Evolutionary conservation across 2,329 filamentous ascomycete genomes (phyloP).

Genomic region (Cladophialophora yegresii): DNA sequence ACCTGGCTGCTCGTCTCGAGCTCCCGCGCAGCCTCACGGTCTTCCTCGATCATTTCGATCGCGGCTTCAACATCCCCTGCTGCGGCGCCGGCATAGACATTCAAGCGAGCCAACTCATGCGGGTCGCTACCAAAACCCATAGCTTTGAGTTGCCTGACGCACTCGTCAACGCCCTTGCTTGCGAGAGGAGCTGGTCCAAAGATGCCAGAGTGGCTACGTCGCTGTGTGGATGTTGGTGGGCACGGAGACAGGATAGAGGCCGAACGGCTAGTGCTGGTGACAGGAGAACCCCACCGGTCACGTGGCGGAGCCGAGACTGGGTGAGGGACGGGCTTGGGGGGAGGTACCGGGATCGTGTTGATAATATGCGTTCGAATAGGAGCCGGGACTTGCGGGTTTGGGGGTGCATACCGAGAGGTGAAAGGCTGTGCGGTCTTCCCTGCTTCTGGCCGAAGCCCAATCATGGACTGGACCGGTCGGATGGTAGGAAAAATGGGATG

Average conservation of each 20-base stretch:
- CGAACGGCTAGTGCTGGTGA: not conserved
- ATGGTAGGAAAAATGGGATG: not conserved
- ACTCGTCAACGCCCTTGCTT: constrained; percentile 37
- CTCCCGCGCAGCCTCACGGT: constrained; percentile 41
- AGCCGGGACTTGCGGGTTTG: not conserved
- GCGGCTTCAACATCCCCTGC: constrained; percentile 48
- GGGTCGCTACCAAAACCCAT: constrained; percentile 47
- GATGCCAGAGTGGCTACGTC: constrained; percentile 7
- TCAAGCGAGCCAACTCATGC: constrained; percentile 45
- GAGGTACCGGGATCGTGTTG: not conserved
- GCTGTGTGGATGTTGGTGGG: constrained; percentile 5
- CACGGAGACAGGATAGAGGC: constrained; percentile 5
- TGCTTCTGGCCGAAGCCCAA: not conserved
- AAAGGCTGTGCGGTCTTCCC: not conserved
- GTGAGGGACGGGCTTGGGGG: not conserved
- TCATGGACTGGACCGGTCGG: not conserved
- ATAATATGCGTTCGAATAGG: not conserved
- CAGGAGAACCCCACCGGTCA: not conserved
- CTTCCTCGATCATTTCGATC: constrained; percentile 55
- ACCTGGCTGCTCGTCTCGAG: constrained; percentile 4
- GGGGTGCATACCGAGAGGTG: not conserved
- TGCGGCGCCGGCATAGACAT: constrained; percentile 50
- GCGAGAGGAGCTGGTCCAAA: constrained; percentile 16
- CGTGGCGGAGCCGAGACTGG: not conserved
- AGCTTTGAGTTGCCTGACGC: constrained; percentile 44